These are phyloP conservation scores for Panellus pusillus DNA, from an alignment of 768 basidiomycete genomes.

Conservation along the genomic window DNA sequence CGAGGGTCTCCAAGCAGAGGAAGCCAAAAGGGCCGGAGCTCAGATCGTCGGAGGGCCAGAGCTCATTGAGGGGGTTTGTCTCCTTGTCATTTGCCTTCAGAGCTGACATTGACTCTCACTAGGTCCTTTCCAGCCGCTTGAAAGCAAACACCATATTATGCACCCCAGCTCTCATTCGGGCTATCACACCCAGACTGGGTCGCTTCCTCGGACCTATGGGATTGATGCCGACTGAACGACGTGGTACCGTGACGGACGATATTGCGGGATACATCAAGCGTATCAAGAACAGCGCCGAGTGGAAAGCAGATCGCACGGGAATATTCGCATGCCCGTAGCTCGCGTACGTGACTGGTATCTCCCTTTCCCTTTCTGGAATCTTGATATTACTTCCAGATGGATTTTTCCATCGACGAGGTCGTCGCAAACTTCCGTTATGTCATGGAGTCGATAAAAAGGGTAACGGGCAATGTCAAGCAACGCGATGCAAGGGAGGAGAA, in stretches of 20 bases:
- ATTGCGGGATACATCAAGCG: conserved; percentile 77
- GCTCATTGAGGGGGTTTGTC: conserved; percentile 80
- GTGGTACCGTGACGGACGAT: conserved; percentile 93
- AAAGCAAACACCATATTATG: conserved; percentile 84
- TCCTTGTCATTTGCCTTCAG: neutral
- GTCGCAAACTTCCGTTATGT: conserved; percentile 79
- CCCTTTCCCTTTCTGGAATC: neutral
- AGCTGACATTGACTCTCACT: conserved; percentile 8
- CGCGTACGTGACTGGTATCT: conserved; percentile 47
- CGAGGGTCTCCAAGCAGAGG: conserved; percentile 77
- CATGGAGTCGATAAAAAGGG: conserved; percentile 69
- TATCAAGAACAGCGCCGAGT: conserved; percentile 82
- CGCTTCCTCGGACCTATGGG: conserved; percentile 85
- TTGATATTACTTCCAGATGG: conserved; percentile 46
- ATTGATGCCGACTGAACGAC: conserved; percentile 91
- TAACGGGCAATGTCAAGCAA: conserved; percentile 65
- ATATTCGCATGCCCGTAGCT: conserved; percentile 79
- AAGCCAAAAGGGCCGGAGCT: conserved; percentile 86
- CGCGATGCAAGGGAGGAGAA: conserved; percentile 34
- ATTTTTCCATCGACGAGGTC: conserved; percentile 75
- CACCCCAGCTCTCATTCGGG: conserved; percentile 73
- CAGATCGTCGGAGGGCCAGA: conserved; percentile 90
- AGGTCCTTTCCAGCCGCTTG: conserved; percentile 76
- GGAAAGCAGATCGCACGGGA: conserved; percentile 91
- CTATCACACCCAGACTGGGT: conserved; percentile 78